A percentile compares a stretch with the other conserved stretches of the same genome.
phyloP scores from a whole-genome alignment of 148 eudicot genomes.

The Rhododendron molle region DNA sequence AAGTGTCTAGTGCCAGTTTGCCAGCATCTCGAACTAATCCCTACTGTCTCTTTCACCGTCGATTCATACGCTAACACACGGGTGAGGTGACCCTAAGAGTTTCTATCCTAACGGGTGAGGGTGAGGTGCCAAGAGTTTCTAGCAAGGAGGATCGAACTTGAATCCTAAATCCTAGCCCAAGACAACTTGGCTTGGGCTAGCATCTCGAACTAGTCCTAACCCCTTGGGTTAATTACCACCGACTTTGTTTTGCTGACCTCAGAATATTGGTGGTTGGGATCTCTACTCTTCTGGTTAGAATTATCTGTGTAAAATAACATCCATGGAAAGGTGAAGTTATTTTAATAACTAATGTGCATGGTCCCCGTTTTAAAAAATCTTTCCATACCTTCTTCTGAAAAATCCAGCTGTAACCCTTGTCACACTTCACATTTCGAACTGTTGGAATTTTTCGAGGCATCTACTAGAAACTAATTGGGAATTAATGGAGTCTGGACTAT shows the following conservation, averaged over 20 bases:
- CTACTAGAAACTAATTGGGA: background rate
- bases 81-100: too few relatives aligned
- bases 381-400: background rate
- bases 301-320: background rate
- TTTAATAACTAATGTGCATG: background rate
- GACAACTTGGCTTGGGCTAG: too few relatives aligned
- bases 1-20: too few relatives aligned
- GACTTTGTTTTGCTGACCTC: background rate
- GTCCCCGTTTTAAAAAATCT: background rate
- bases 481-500: background rate
- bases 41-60: too few relatives aligned
- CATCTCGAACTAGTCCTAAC: too few relatives aligned
- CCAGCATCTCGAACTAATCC: too few relatives aligned
- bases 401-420: background rate
- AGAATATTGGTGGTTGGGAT: background rate
- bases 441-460: background rate
- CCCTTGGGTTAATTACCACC: background rate
- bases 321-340: background rate
- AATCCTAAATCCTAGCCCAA: too few relatives aligned
- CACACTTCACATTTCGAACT: background rate
- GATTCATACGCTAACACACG: too few relatives aligned
- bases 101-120: too few relatives aligned
- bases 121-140: too few relatives aligned
- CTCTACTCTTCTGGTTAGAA: background rate
- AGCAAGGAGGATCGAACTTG: too few relatives aligned